A percentile compares a stretch with the other conserved stretches of the same genome.
Conservation (phyloP, 2,329 filamentous ascomycete genomes). For the Tothia fuscella region DNA sequence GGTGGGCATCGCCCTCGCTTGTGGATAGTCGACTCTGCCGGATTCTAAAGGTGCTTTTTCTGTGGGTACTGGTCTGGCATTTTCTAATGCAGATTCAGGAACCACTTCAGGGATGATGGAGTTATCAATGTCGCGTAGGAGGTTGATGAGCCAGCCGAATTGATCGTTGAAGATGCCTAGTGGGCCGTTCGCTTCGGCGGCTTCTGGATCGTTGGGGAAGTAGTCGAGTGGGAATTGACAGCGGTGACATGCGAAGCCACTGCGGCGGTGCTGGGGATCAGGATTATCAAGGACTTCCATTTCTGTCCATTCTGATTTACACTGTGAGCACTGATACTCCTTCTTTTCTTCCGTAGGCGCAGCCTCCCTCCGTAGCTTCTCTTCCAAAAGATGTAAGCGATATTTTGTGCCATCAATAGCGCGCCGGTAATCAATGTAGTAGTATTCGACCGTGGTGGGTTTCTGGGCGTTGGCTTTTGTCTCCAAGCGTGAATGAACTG, state of each 20-base stretch:
- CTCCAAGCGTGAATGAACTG: constrained; percentile 69
- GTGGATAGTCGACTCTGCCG: constrained; percentile 39
- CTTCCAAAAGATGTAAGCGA: constrained; percentile 77
- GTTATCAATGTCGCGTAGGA: constrained; percentile 66
- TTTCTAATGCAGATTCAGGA: constrained; percentile 56
- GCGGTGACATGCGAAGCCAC: constrained; percentile 68
- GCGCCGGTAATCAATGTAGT: constrained; percentile 90
- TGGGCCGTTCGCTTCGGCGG: constrained; percentile 15
- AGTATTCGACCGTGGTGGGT: constrained; percentile 80
- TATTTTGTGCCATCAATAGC: constrained; percentile 96
- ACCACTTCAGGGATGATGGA: constrained; percentile 59
- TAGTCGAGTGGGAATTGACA: constrained; percentile 53
- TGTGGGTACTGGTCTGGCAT: constrained; percentile 51
- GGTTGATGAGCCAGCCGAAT: constrained; percentile 64
- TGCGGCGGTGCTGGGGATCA: constrained; percentile 41
- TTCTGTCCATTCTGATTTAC: constrained; percentile 75
- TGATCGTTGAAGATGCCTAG: constrained; percentile 60
- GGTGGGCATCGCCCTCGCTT: constrained; percentile 33
- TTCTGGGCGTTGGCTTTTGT: constrained; percentile 69
- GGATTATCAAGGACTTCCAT: constrained; percentile 77
- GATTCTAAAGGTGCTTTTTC: constrained; percentile 39
- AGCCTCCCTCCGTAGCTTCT: constrained; percentile 74
- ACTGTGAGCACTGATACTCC: constrained; percentile 75
- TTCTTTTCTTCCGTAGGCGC: constrained; percentile 73
- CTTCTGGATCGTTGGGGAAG: constrained; percentile 49